phyloP scores from a whole-genome alignment of 2,329 filamentous ascomycete genomes.

The Colletotrichum caudatum region DNA sequence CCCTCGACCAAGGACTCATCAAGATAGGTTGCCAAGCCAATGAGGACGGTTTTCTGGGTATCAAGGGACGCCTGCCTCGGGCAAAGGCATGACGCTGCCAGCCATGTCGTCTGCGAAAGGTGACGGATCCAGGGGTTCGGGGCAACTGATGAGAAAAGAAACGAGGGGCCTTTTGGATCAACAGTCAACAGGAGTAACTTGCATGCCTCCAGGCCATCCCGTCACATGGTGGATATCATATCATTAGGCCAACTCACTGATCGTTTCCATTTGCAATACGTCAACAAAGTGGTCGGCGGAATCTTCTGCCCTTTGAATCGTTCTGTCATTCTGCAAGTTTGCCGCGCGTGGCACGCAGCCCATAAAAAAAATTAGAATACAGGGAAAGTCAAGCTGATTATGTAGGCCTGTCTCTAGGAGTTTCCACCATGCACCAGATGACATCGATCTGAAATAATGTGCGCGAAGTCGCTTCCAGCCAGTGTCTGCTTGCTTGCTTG shows the following conservation, averaged over 20 bases:
- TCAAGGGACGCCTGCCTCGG: background rate
- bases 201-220: background rate
- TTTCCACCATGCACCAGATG: background rate
- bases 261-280: too few relatives aligned
- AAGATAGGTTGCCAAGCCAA: too few relatives aligned
- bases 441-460: too few relatives aligned
- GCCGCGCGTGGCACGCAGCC: background rate
- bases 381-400: background rate
- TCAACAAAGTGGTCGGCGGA: too few relatives aligned
- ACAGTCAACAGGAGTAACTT: background rate
- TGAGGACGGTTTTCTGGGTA: background rate
- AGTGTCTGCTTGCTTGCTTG: background rate
- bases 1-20: background rate
- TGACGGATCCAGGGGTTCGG: background rate
- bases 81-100: background rate
- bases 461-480: too few relatives aligned
- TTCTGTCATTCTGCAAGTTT: background rate
- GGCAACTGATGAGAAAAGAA: background rate
- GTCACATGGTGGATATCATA: background rate
- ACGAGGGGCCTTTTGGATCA: background rate
- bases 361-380: background rate
- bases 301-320: background rate
- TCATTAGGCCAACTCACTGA: background rate
- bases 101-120: background rate
- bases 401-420: background rate